Conservation (phyloP, 108 stramenopile species). For the Cyclotella sp. region DNA sequence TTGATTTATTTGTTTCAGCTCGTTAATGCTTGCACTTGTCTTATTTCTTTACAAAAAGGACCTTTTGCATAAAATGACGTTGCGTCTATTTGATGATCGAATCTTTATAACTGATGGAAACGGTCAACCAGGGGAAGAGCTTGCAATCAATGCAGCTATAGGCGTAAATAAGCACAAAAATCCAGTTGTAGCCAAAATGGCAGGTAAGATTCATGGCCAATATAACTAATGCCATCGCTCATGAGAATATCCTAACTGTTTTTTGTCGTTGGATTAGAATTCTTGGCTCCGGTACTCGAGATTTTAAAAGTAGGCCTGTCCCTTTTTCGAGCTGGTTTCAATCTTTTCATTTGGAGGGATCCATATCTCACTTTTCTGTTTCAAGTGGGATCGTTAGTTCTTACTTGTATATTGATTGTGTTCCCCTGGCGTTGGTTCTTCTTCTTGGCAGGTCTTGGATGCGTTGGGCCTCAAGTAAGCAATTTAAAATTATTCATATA, state of each 20-base stretch:
- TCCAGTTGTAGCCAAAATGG: slow-evolving; percentile 41
- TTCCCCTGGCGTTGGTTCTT: slow-evolving; percentile 84
- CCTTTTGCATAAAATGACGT: slow-evolving; percentile 24
- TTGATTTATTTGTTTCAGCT: neutral
- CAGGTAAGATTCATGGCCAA: neutral
- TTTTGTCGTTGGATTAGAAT: neutral
- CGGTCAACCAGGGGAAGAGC: slow-evolving; percentile 15
- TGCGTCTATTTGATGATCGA: slow-evolving; percentile 40
- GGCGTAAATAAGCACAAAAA: slow-evolving; percentile 37
- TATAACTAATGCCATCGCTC: neutral
- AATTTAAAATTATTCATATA: too few relatives aligned
- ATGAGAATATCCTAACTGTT: neutral
- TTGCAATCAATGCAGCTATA: slow-evolving; percentile 25
- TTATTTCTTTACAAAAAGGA: neutral
- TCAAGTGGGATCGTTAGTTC: slow-evolving; percentile 36
- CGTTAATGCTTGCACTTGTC: neutral
- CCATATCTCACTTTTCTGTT: slow-evolving; percentile 67
- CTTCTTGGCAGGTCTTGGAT: slow-evolving; percentile 54
- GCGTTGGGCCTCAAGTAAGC: slow-evolving; percentile 78
- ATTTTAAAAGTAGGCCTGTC: slow-evolving; percentile 33
- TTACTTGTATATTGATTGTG: slow-evolving; percentile 57
- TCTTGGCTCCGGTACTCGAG: slow-evolving; percentile 27
- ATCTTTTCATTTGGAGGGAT: slow-evolving; percentile 77
- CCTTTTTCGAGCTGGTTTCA: slow-evolving; percentile 61
- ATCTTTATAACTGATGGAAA: slow-evolving; percentile 31